These are phyloP conservation scores for Iberis pinnata DNA, from an alignment of 345 rosid species.

Conservation along the genomic window DNA sequence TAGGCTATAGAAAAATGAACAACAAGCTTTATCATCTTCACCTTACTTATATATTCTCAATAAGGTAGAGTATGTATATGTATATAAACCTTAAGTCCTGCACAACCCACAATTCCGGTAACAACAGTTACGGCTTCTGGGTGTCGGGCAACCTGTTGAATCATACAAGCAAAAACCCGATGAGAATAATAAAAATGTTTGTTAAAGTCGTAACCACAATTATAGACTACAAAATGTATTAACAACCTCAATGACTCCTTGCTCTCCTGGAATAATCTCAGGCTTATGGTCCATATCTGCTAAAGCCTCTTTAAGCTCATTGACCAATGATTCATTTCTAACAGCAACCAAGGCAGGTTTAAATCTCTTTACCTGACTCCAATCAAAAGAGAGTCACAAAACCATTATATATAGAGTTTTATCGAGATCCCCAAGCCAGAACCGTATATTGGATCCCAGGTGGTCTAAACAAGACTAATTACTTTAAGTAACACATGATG, in stretches of 20 bases:
- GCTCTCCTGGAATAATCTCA: slow-evolving; percentile 92
- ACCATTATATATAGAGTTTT: too few species aligned
- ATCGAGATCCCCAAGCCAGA: too few species aligned
- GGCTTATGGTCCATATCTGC: slow-evolving; percentile 70
- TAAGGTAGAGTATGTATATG: neutral
- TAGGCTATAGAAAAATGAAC: slow-evolving; percentile 46
- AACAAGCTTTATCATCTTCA: neutral
- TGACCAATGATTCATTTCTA: slow-evolving; percentile 60
- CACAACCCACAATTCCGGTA: slow-evolving; percentile 97
- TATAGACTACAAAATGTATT: neutral
- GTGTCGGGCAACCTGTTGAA: slow-evolving; percentile 80
- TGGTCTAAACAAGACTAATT: neutral
- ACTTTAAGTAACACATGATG: neutral
- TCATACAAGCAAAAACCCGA: slow-evolving; percentile 13
- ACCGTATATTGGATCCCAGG: too few species aligned
- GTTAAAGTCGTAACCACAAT: too few species aligned
- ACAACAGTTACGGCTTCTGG: slow-evolving; percentile 86
- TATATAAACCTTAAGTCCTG: slow-evolving; percentile 68
- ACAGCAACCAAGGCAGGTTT: slow-evolving; percentile 82
- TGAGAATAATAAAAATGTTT: neutral
- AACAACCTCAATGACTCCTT: slow-evolving; percentile 87
- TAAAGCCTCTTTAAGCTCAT: slow-evolving; percentile 80
- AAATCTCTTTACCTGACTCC: slow-evolving; percentile 67
- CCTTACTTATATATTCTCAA: neutral
- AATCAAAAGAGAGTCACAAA: slow-evolving; percentile 3